Conservation (phyloP, 1,139 yeast species). For the Blastobotrys indianensis region DNA sequence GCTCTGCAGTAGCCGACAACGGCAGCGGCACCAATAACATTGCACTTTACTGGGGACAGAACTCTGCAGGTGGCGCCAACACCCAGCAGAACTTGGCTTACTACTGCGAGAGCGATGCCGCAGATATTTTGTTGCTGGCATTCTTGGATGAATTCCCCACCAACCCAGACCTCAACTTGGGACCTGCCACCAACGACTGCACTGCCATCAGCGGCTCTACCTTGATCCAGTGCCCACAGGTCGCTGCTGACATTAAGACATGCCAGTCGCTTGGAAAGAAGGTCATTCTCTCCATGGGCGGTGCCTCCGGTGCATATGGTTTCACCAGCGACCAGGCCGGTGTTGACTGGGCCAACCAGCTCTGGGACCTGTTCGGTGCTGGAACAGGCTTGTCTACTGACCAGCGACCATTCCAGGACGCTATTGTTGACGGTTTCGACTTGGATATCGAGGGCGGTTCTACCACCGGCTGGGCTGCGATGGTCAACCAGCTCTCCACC, state of each 20-base stretch:
- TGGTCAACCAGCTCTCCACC: slow-evolving; percentile 49
- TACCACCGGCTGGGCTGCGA: slow-evolving; percentile 48
- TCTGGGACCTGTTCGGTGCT: slow-evolving; percentile 85
- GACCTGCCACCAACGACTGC: too few species aligned
- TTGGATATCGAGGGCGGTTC: slow-evolving; percentile 58
- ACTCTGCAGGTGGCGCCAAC: slow-evolving; percentile 51
- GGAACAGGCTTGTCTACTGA: slow-evolving; percentile 47
- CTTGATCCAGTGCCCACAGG: too few species aligned
- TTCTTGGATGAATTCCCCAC: too few species aligned
- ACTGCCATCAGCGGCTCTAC: too few species aligned
- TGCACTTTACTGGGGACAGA: slow-evolving; percentile 91
- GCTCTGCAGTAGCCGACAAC: too few species aligned
- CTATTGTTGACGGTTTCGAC: slow-evolving; percentile 66
- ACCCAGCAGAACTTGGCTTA: slow-evolving; percentile 56
- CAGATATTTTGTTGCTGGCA: too few species aligned
- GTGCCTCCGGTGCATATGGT: slow-evolving; percentile 61
- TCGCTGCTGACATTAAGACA: slow-evolving; percentile 48
- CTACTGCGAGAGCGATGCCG: slow-evolving; percentile 48
- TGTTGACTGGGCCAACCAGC: slow-evolving; percentile 57
- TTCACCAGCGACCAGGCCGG: slow-evolving; percentile 60
- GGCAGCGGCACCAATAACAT: slow-evolving; percentile 43
- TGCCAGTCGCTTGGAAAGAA: slow-evolving; percentile 72
- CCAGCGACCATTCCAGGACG: slow-evolving; percentile 69
- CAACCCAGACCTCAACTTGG: too few species aligned
- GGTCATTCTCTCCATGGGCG: slow-evolving; percentile 73